A percentile compares a stretch with the other conserved stretches of the same genome.
phyloP scores from a whole-genome alignment of 352 stramenopile species.

The Pythium rishiriense region DNA sequence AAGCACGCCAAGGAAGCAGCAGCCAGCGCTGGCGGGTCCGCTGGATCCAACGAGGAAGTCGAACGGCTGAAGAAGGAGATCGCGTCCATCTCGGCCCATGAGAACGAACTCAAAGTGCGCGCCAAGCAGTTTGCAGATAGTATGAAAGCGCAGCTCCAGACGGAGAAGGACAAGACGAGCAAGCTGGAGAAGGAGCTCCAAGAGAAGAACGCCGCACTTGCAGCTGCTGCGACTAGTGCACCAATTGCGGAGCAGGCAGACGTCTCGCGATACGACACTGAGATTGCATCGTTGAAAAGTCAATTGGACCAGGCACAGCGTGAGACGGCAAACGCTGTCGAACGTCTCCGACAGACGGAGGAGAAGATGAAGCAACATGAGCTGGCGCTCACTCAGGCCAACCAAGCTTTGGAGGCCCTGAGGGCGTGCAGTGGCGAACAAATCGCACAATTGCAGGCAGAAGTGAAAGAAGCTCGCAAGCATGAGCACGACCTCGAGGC shows the following conservation, averaged over 20 bases:
- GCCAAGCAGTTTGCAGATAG: conserved; percentile 69
- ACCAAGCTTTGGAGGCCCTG: conserved; percentile 40
- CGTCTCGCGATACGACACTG: conserved; percentile 28
- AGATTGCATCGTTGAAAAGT: conserved; percentile 40
- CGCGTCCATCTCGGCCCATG: conserved; percentile 34
- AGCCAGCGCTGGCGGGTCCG: neutral
- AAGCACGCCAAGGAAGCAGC: conserved; percentile 31
- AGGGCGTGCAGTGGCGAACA: conserved; percentile 42
- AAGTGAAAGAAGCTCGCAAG: conserved; percentile 39
- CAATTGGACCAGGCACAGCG: conserved; percentile 35
- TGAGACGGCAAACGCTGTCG: neutral
- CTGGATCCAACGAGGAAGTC: conserved; percentile 29
- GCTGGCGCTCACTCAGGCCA: conserved; percentile 38
- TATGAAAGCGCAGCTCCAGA: conserved; percentile 64
- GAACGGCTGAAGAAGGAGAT: conserved; percentile 39
- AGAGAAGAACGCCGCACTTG: conserved; percentile 31
- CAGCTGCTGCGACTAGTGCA: conserved; percentile 3
- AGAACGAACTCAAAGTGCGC: conserved; percentile 66
- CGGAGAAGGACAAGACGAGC: conserved; percentile 56
- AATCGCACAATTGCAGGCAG: conserved; percentile 33
- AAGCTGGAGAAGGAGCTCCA: conserved; percentile 55
- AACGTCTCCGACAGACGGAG: conserved; percentile 38
- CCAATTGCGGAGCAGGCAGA: conserved; percentile 17
- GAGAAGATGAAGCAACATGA: conserved; percentile 32
- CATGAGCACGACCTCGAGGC: conserved; percentile 39